Base-by-base conservation (phyloP, 805 yeast species). In the Candida coquimbonensis region DNA sequence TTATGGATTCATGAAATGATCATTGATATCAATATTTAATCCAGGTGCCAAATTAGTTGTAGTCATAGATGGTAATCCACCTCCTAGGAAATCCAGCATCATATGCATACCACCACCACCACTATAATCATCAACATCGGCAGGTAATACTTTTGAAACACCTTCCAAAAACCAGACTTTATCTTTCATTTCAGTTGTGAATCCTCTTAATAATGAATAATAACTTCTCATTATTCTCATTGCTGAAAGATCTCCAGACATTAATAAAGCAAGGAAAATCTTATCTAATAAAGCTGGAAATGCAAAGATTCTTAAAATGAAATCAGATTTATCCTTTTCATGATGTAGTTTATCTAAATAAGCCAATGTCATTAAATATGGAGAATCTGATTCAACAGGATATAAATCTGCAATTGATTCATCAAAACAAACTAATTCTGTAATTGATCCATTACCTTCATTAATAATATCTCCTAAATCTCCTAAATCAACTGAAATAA, bases 121-220 rank as follows among this genome's bases (percentile, higher is more conserved):
- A 13, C 90, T 81, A 59, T 87, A 85, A 56, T 84, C 88, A 55
- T 90, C 96, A 45, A 87, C 95, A 62, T 89, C 96, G 11, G 83
- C 95, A 0, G 96, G 96, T 40, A 90, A 70, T 1, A 89, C 95
- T 45, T 81, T 80, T 6, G 93, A 78, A 2, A 88, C 93, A 5
- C 97, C 97, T 64, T 90, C 96, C 51, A 90, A 70, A 55, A 90
- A 89, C 97, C 97, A 90, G 16, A 90, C 95, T 54, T 78, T 78
- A 56, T 89, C 93, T 61, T 85, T 86, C 84, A 86, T 83, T 57
- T 87, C 95, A 33, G 82, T 78, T 0, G 95, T 87, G 62, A 85
- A 90, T 14, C 83, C 80, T 53, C 96, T 70, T 40, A 90, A 73
- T 47, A 90, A 67, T 46, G 85, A 80, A 67, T 90, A 90, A 68